Evolutionary conservation across 2,329 filamentous ascomycete genomes (phyloP).

Genomic region (Didymella sp.): DNA sequence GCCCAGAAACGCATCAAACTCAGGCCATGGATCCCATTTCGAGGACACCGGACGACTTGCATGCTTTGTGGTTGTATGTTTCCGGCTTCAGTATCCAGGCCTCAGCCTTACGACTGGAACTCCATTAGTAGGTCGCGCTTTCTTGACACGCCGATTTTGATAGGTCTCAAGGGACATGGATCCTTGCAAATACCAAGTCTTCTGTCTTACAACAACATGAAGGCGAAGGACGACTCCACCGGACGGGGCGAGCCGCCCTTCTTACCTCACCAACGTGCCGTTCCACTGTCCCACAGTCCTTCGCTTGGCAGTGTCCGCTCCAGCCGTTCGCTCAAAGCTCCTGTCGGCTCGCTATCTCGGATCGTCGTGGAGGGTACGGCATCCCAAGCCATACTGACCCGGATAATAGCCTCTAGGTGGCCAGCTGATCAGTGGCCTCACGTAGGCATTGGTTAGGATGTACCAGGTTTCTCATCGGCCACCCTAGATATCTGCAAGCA

Average conservation of each 20-base stretch:
- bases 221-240: constrained; percentile 16
- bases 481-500: not conserved
- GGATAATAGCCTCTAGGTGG: not conserved
- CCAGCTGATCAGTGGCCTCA: constrained; percentile 10
- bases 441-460: not conserved
- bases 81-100: constrained; percentile 14
- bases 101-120: constrained; percentile 23
- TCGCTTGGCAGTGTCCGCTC: constrained; percentile 1
- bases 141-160: not conserved
- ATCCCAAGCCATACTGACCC: not conserved
- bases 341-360: not conserved
- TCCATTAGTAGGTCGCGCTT: not conserved
- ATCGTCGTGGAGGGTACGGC: not conserved
- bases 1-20: not conserved
- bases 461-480: constrained; percentile 3
- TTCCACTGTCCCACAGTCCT: constrained; percentile 16
- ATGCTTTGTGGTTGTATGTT: constrained; percentile 13
- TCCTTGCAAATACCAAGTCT: not conserved
- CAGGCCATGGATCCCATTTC: constrained; percentile 7
- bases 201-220: constrained; percentile 12
- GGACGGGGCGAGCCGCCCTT: constrained; percentile 25
- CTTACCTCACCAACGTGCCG: constrained; percentile 16
- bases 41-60: constrained; percentile 27
- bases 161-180: constrained; percentile 1
- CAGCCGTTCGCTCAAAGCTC: not conserved